Evolutionary conservation across 768 basidiomycete species (phyloP).

Genomic region (Psilocybe tampanensis): DNA sequence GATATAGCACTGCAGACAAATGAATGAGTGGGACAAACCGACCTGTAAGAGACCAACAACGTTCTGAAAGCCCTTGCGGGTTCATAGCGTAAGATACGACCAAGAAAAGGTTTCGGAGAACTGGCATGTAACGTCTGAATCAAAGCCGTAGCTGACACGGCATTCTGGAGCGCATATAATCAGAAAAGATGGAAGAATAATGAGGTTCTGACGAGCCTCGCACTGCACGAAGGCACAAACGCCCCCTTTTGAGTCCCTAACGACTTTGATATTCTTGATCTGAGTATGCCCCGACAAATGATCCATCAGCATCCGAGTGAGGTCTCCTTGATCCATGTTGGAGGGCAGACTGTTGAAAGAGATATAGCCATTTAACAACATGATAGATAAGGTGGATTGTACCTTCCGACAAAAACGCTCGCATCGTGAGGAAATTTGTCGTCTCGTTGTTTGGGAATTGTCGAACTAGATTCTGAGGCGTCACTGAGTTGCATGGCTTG

Average conservation of each 20-base stretch:
- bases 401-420: conserved; percentile 88
- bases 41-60: conserved; percentile 72
- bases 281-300: conserved; percentile 70
- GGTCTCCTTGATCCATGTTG: conserved; percentile 64
- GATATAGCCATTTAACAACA: background rate
- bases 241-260: conserved; percentile 75
- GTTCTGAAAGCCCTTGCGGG: conserved; percentile 76
- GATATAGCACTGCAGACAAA: background rate
- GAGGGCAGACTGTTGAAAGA: conserved; percentile 58
- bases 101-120: conserved; percentile 65
- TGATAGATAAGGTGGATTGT: conserved; percentile 14
- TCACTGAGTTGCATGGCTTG: conserved; percentile 29
- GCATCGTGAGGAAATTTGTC: conserved; percentile 70
- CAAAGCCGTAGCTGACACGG: conserved; percentile 56
- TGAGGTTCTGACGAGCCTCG: conserved; percentile 49
- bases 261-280: conserved; percentile 69
- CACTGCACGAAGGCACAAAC: conserved; percentile 88
- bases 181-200: conserved; percentile 7
- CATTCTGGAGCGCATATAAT: conserved; percentile 45
- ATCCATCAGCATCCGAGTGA: conserved; percentile 59
- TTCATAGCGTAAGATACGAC: conserved; percentile 76
- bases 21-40: background rate
- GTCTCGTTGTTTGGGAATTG: conserved; percentile 33
- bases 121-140: conserved; percentile 60
- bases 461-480: conserved; percentile 19